These are phyloP conservation scores for Didymella arachidicola DNA, from an alignment of 2,329 filamentous ascomycete genomes.

Conservation along the genomic window DNA sequence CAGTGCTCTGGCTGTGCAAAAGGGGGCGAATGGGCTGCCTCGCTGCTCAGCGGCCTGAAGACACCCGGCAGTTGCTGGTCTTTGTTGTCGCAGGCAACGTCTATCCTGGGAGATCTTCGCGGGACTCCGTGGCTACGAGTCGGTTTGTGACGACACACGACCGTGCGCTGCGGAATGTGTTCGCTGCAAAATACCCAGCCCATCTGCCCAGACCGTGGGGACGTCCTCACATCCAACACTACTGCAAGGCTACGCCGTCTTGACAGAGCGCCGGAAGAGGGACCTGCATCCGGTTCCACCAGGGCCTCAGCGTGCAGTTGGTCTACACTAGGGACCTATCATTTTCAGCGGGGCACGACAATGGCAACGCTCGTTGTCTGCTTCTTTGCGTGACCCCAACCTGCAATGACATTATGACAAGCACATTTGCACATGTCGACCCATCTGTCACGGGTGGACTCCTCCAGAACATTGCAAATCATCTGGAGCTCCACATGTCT, in stretches of 20 bases:
- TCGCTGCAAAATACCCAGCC: constrained; percentile 9
- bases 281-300: constrained; percentile 21
- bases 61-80: constrained; percentile 15
- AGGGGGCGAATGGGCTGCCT: constrained; percentile 14
- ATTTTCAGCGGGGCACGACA: constrained; percentile 7
- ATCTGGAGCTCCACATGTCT: constrained; percentile 13
- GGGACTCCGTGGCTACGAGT: constrained; percentile 6
- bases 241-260: constrained; percentile 22
- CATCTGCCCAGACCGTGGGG: constrained; percentile 16
- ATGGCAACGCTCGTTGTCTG: constrained; percentile 9
- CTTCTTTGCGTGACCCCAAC: background rate
- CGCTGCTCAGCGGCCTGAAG: constrained; percentile 16
- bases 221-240: constrained; percentile 11
- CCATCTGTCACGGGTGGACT: constrained; percentile 10
- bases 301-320: constrained; percentile 9
- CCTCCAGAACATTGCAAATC: constrained; percentile 19
- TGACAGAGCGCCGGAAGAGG: constrained; percentile 16
- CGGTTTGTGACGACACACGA: constrained; percentile 19
- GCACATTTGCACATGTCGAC: background rate
- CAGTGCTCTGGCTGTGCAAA: constrained; percentile 22
- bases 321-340: constrained; percentile 12
- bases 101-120: constrained; percentile 14
- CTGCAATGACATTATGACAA: constrained; percentile 16
- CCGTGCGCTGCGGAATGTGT: constrained; percentile 19
- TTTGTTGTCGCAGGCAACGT: constrained; percentile 14